Evolutionary conservation across 75 land plant genomes (phyloP).

Genomic region (Chamaecyparis obtusa): DNA sequence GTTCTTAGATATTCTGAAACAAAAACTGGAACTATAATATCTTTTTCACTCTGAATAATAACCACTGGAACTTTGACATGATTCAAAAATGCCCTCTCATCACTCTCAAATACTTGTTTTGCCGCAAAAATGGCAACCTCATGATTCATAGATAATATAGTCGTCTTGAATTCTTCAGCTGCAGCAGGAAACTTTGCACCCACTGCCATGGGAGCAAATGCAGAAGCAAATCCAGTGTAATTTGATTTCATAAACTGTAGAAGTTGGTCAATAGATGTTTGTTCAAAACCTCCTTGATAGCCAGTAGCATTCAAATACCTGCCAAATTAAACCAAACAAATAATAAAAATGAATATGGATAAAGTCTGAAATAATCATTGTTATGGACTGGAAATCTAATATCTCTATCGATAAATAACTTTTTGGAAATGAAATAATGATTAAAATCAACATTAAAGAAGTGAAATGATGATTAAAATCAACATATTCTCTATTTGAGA

Average conservation of each 20-base stretch:
- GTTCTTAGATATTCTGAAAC: constrained; percentile 43
- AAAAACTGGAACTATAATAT: constrained; percentile 44
- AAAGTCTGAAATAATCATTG: too few relatives aligned
- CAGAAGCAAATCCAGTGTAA: constrained; percentile 37
- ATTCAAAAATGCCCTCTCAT: constrained; percentile 34
- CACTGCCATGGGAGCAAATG: constrained; percentile 31
- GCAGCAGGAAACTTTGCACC: constrained; percentile 22
- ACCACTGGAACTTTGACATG: constrained; percentile 39
- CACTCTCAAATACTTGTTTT: constrained; percentile 40
- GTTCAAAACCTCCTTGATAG: constrained; percentile 73
- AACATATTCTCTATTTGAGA: too few relatives aligned
- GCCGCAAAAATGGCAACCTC: constrained; percentile 41
- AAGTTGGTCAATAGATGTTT: constrained; percentile 26
- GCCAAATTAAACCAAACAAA: too few relatives aligned
- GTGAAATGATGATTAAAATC: too few relatives aligned
- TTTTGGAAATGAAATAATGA: too few relatives aligned
- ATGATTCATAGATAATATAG: constrained; percentile 39
- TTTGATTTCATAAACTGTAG: constrained; percentile 41
- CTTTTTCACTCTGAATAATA: constrained; percentile 45
- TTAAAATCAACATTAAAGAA: too few relatives aligned
- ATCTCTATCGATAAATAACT: too few relatives aligned
- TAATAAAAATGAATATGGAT: too few relatives aligned
- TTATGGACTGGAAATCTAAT: too few relatives aligned
- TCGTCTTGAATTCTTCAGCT: constrained; percentile 20
- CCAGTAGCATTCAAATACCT: constrained; percentile 62